phyloP scores from a whole-genome alignment of 2,329 filamentous ascomycete species.

The Microsporum canis region DNA sequence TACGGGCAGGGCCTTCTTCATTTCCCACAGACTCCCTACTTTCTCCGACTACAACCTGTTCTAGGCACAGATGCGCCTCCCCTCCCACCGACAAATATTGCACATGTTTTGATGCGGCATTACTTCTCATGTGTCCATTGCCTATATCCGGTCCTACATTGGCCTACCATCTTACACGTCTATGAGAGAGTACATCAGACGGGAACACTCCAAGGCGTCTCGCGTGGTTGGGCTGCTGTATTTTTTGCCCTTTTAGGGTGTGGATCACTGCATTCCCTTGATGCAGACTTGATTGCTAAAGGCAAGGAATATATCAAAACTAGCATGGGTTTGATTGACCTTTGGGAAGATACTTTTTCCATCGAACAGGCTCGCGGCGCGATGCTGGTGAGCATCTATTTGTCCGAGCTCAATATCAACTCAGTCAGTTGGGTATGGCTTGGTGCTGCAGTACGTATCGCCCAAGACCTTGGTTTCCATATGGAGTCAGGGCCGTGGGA shows the following conservation, averaged over 20 bases:
- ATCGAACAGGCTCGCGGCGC: conserved; percentile 64
- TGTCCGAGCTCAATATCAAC: conserved; percentile 76
- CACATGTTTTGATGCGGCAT: conserved; percentile 60
- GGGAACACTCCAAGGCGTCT: conserved; percentile 48
- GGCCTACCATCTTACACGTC: conserved; percentile 66
- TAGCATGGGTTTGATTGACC: conserved; percentile 59
- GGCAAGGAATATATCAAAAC: conserved; percentile 59
- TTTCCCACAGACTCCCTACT: conserved; percentile 57
- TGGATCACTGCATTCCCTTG: conserved; percentile 60
- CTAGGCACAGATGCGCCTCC: conserved; percentile 48
- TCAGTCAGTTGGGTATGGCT: conserved; percentile 81
- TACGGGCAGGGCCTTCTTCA: conserved; percentile 72
- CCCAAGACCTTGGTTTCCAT: conserved; percentile 75
- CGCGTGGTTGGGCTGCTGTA: conserved; percentile 62
- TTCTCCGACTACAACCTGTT: conserved; percentile 37
- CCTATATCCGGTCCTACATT: conserved; percentile 76
- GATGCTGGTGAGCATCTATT: conserved; percentile 63
- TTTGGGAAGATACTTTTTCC: conserved; percentile 67
- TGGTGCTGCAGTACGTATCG: conserved; percentile 64
- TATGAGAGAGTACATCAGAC: conserved; percentile 66
- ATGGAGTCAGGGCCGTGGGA: conserved; percentile 62
- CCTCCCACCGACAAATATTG: conserved; percentile 57
- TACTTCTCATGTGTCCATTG: conserved; percentile 70
- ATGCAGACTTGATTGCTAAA: conserved; percentile 45
- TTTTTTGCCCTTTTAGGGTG: conserved; percentile 77